Evolutionary conservation across 2,329 filamentous ascomycete genomes (phyloP).

Genomic region (Epichloe hybrida): DNA sequence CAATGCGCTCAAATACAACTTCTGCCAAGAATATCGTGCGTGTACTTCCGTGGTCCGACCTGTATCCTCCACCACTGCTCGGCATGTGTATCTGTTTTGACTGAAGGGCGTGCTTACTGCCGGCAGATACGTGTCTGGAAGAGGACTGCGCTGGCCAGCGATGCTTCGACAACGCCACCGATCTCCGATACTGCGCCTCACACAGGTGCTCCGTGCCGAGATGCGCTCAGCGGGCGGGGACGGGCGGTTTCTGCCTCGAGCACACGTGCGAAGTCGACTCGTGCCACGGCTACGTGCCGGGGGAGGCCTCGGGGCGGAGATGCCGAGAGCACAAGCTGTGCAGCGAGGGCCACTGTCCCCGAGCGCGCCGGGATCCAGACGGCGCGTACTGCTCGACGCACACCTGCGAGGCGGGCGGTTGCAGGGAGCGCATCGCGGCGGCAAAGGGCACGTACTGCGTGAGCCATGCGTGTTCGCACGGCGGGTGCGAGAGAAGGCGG

Average conservation of each 20-base stretch:
- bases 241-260: background rate
- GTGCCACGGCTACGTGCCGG: background rate
- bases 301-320: background rate
- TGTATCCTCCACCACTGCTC: too few species aligned
- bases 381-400: background rate
- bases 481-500: too few species aligned
- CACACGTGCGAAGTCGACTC: background rate
- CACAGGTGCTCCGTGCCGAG: background rate
- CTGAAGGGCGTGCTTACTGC: background rate
- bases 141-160: background rate
- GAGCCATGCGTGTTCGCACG: too few species aligned
- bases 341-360: background rate
- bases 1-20: background rate
- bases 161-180: too few species aligned
- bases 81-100: too few species aligned
- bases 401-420: background rate
- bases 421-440: too few species aligned
- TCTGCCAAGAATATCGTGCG: background rate
- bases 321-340: background rate
- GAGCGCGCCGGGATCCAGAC: too few species aligned
- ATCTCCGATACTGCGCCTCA: background rate
- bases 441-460: too few species aligned
- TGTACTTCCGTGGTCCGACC: background rate
- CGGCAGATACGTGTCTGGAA: background rate
- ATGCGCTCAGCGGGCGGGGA: background rate